Evolutionary conservation across 106 monocot species (phyloP).

Genomic region (Allium sativum): DNA sequence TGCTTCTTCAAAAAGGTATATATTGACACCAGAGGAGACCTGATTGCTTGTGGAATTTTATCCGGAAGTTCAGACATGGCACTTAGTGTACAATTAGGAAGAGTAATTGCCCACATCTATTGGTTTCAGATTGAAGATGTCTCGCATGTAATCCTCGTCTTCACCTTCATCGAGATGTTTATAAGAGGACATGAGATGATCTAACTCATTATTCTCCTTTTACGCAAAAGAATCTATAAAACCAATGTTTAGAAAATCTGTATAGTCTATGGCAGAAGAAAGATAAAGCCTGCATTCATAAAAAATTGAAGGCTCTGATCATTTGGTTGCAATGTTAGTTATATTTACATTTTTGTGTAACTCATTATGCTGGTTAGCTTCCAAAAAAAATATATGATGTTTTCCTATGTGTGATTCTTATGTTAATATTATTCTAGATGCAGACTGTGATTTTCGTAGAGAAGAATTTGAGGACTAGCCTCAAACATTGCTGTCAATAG

Average conservation of each 20-base stretch:
- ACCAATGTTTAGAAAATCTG: neutral
- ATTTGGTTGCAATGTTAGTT: too few relatives aligned
- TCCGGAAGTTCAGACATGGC: conserved; percentile 5
- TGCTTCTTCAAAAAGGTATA: conserved; percentile 17
- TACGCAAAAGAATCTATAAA: conserved; percentile 18
- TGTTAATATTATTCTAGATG: too few relatives aligned
- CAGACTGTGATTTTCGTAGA: neutral
- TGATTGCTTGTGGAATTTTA: conserved; percentile 7
- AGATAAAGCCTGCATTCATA: too few relatives aligned
- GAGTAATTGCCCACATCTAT: conserved; percentile 23
- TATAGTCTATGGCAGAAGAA: too few relatives aligned
- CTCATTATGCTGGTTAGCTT: too few relatives aligned
- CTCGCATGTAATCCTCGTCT: conserved; percentile 15
- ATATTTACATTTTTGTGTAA: too few relatives aligned
- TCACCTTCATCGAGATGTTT: conserved; percentile 26
- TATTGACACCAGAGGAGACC: conserved; percentile 25
- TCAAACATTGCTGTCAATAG: conserved; percentile 12
- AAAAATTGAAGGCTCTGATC: too few relatives aligned
- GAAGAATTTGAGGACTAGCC: conserved; percentile 12
- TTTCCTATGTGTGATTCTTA: too few relatives aligned
- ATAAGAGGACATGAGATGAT: conserved; percentile 25
- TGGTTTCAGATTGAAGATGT: conserved; percentile 23
- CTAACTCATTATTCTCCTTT: conserved; percentile 22
- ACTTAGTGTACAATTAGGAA: neutral
- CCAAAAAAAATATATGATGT: too few relatives aligned